Evolutionary conservation across 441 rosid species (phyloP).

Genomic region (Raphanus hybrid): DNA sequence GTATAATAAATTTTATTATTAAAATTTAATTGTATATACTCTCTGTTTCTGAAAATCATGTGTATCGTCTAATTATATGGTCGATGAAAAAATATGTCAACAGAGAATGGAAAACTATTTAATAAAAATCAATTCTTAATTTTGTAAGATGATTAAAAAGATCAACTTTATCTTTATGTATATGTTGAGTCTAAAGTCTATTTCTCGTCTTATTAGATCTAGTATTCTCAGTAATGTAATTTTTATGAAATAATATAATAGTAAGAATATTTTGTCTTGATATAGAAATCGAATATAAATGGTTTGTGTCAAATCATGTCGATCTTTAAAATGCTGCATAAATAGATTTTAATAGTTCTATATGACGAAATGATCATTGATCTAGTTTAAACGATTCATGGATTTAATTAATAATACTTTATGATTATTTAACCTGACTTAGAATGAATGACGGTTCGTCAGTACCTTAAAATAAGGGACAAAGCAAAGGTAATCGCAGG

Average conservation of each 20-base stretch:
- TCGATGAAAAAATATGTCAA: too few species aligned
- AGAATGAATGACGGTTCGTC: not conserved
- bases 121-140: too few species aligned
- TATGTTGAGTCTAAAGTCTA: not conserved
- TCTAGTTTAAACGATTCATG: not conserved
- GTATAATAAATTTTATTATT: too few species aligned
- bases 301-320: not conserved
- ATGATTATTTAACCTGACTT: not conserved
- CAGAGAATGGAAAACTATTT: too few species aligned
- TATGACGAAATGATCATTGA: not conserved
- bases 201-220: not conserved
- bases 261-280: not conserved
- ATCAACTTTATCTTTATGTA: not conserved
- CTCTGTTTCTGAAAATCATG: too few species aligned
- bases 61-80: too few species aligned
- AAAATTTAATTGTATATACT: too few species aligned
- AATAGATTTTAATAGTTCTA: not conserved
- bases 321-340: not conserved
- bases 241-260: not conserved
- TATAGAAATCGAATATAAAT: not conserved
- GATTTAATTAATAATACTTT: not conserved
- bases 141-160: not conserved
- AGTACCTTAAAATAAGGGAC: conserved; percentile 54
- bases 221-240: not conserved
- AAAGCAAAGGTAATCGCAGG: conserved; percentile 54